Evolutionary conservation across 169 alveolate species (phyloP).

Genomic region (Theileria parva): DNA sequence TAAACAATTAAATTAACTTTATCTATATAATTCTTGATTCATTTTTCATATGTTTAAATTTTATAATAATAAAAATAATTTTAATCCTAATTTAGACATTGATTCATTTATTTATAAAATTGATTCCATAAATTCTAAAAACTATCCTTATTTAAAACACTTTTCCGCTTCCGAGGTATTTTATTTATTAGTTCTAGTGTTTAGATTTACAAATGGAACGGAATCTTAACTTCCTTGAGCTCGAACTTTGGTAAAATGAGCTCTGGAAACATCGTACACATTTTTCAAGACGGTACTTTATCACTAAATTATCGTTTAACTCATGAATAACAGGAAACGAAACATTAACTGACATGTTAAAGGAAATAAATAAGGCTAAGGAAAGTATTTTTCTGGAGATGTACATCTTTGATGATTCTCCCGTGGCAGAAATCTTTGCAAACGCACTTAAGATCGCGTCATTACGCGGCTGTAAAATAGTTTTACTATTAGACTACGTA

Average conservation of each 20-base stretch:
- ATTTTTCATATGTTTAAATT: neutral
- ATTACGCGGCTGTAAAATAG: constrained; percentile 80
- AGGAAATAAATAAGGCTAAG: constrained; percentile 68
- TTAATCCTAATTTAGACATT: neutral
- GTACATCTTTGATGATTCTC: constrained; percentile 83
- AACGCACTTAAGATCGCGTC: constrained; percentile 79
- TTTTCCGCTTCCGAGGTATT: constrained; percentile 20
- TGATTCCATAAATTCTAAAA: constrained; percentile 6
- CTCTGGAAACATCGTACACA: constrained; percentile 46
- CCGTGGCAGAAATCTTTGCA: constrained; percentile 69
- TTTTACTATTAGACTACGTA: constrained; percentile 73
- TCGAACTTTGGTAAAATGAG: constrained; percentile 51
- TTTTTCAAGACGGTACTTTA: constrained; percentile 48
- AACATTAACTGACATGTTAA: constrained; percentile 42
- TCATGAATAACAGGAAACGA: constrained; percentile 20
- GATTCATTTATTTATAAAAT: neutral
- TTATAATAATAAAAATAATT: too few relatives aligned
- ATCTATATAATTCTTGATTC: too few relatives aligned
- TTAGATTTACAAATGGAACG: constrained; percentile 51
- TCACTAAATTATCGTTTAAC: neutral
- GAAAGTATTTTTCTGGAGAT: constrained; percentile 80
- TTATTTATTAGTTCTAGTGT: too few relatives aligned
- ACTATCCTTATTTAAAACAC: neutral
- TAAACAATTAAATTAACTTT: too few relatives aligned
- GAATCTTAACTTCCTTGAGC: constrained; percentile 15